Percentiles rank a stretch among this genome's conserved stretches.
Evolutionary conservation across 2,329 filamentous ascomycete species (phyloP).

Genomic region (Rhinocladiella similis): DNA sequence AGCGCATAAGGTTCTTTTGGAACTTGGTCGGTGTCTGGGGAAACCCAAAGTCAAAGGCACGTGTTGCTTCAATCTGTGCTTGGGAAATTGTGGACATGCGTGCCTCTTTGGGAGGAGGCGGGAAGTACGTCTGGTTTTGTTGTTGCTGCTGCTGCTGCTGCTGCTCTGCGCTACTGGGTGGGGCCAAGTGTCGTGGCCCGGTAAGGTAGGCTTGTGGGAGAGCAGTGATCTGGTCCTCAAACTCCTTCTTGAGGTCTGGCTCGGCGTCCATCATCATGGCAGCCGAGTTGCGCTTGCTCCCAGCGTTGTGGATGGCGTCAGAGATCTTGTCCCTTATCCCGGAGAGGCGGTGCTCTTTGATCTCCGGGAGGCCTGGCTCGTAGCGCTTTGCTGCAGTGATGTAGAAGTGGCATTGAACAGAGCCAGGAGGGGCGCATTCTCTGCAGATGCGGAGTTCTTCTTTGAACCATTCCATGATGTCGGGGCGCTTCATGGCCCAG

Average conservation of each 20-base stretch:
- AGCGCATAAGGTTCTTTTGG: conserved; percentile 86
- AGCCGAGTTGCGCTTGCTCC: conserved; percentile 81
- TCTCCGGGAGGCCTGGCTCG: conserved; percentile 30
- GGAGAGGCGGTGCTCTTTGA: conserved; percentile 52
- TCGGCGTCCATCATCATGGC: conserved; percentile 81
- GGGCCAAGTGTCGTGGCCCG: conserved; percentile 23
- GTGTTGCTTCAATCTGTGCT: conserved; percentile 24
- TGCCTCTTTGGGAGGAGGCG: conserved; percentile 20
- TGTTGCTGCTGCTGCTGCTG: not conserved
- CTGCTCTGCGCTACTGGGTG: not conserved
- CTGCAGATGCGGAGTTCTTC: conserved; percentile 91
- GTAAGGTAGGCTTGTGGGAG: conserved; percentile 60
- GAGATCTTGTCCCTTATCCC: conserved; percentile 81
- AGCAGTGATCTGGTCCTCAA: conserved; percentile 77
- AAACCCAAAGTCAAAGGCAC: conserved; percentile 75
- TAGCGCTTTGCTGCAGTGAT: conserved; percentile 74
- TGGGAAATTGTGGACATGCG: conserved; percentile 21
- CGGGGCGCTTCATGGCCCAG: conserved; percentile 89
- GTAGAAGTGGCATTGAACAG: conserved; percentile 91
- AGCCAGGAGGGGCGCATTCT: conserved; percentile 82
- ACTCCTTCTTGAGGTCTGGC: conserved; percentile 66
- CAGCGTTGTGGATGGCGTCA: conserved; percentile 82
- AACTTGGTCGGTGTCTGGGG: conserved; percentile 81
- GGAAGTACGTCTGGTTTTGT: conserved; percentile 14
- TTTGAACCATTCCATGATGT: conserved; percentile 97